phyloP scores from a whole-genome alignment of 495 filamentous ascomycete species.

The Lasiosphaeris hirsuta region DNA sequence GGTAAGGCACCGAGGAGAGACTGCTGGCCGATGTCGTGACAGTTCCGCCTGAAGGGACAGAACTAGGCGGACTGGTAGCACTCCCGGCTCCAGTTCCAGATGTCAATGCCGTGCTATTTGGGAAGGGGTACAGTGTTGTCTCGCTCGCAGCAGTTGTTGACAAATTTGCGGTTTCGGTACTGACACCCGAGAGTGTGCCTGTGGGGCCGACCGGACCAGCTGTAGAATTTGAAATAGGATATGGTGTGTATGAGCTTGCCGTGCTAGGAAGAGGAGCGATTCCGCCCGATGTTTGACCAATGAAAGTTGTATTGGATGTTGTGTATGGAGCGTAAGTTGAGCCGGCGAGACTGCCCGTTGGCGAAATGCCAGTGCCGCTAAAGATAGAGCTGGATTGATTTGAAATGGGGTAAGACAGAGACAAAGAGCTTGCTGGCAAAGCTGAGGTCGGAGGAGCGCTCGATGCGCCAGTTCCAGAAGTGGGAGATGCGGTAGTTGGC shows the following conservation, averaged over 20 bases:
- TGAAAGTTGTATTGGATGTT: not conserved
- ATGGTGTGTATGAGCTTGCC: conserved; percentile 8
- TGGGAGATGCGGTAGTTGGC: not conserved
- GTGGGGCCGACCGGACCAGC: conserved; percentile 7
- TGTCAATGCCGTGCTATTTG: conserved; percentile 12
- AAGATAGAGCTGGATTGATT: no score
- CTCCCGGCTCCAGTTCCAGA: conserved; percentile 3
- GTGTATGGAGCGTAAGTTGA: not conserved
- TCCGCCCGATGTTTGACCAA: not conserved
- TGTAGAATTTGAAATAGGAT: conserved; percentile 21
- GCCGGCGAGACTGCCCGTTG: no score
- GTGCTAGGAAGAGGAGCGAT: not conserved
- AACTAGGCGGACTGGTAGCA: not conserved
- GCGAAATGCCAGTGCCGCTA: no score
- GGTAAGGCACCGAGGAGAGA: conserved; percentile 24
- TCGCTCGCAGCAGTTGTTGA: not conserved
- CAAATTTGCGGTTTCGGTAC: not conserved
- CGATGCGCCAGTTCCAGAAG: conserved; percentile 1
- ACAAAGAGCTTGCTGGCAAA: not conserved
- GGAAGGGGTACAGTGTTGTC: conserved; percentile 14
- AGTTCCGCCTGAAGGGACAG: not conserved
- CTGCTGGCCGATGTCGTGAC: conserved; percentile 9
- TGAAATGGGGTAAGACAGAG: no score
- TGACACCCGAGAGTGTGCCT: conserved; percentile 5
- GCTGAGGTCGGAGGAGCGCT: not conserved